Evolutionary conservation across 768 basidiomycete species (phyloP), one percentile per base, ranked within the genome.

Genomic region (Lactarius deliciosus): DNA sequence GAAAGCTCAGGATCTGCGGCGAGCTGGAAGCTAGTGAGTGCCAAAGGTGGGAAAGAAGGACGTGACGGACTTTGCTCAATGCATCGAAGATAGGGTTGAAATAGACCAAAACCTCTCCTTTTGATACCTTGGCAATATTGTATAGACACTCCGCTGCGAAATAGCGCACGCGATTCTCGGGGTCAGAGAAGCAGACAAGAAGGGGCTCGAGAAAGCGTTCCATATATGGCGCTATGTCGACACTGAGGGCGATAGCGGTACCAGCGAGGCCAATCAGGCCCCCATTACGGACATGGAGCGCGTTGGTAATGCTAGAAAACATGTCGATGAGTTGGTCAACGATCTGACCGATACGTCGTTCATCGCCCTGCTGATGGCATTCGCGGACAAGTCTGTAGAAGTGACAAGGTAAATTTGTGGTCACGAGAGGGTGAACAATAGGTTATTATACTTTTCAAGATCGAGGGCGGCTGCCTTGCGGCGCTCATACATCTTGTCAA

Each of bases 51-150:
- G 47, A 38, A 9, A 63, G 30, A 8, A 45, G 11, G 5, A 3
- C 0, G 55, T n/a, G 11, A 62, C 85, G 64, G 72, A 96, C 96
- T 82, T 98, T 98, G 82, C 93, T 95, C 68, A 98, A 82, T 1
- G 95, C 91, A 77, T 98, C 97, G 72, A 99, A 99, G 63, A 98
- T 94, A 64, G 96, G 94, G 74, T 99, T 99, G 80, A 98, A 99
- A 75, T 96, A 97, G 16, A 98, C 87, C 64, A 99, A 80, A 38
- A 98, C 89, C 76, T 98, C 96, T 45, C 96, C 97, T 73, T 97
- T 96, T 38, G 95, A 96, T 18, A 97, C 96, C 77, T 96, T 94
- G 32, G 92, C 93, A 69, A 99, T 96, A 78, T 99, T 99, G 80
- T 99, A 99, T 69, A 99, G 79, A 74, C 95, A 96, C 75, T 99